These are phyloP conservation scores for Beauveria scarabaeidicola DNA, from an alignment of 2,329 filamentous ascomycete genomes.

Conservation along the genomic window DNA sequence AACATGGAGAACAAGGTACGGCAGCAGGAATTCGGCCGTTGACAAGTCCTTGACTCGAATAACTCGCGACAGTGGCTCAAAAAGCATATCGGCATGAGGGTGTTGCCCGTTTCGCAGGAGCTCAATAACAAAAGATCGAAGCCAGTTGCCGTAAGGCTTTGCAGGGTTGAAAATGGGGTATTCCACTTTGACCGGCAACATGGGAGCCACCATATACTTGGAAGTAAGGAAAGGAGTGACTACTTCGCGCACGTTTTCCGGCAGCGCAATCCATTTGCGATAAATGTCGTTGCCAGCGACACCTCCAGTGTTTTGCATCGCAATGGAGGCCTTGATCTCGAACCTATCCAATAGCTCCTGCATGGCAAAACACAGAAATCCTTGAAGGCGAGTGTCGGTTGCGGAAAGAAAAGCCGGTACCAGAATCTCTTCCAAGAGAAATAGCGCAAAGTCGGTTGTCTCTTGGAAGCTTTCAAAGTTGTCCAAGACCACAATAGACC, in stretches of 20 bases:
- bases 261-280: constrained; percentile 68
- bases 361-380: constrained; percentile 89
- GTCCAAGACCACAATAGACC: constrained; percentile 74
- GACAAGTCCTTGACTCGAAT: constrained; percentile 79
- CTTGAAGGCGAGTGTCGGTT: constrained; percentile 79
- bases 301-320: constrained; percentile 29
- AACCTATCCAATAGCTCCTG: constrained; percentile 79
- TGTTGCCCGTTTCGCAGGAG: constrained; percentile 72
- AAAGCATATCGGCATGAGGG: constrained; percentile 65
- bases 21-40: constrained; percentile 80
- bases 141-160: constrained; percentile 70
- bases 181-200: constrained; percentile 43
- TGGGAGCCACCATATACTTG: constrained; percentile 64
- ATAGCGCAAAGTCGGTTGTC: constrained; percentile 75
- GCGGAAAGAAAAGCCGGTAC: constrained; percentile 88
- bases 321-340: constrained; percentile 55
- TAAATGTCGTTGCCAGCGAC: constrained; percentile 51
- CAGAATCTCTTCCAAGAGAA: constrained; percentile 76
- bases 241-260: constrained; percentile 68
- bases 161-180: constrained; percentile 73
- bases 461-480: constrained; percentile 78
- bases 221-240: constrained; percentile 85
- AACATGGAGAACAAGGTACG: constrained; percentile 77
- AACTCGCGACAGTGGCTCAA: constrained; percentile 71
- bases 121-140: constrained; percentile 72